These are phyloP conservation scores for Nepenthes alata DNA, from an alignment of 179 eudicot species.

Conservation along the genomic window DNA sequence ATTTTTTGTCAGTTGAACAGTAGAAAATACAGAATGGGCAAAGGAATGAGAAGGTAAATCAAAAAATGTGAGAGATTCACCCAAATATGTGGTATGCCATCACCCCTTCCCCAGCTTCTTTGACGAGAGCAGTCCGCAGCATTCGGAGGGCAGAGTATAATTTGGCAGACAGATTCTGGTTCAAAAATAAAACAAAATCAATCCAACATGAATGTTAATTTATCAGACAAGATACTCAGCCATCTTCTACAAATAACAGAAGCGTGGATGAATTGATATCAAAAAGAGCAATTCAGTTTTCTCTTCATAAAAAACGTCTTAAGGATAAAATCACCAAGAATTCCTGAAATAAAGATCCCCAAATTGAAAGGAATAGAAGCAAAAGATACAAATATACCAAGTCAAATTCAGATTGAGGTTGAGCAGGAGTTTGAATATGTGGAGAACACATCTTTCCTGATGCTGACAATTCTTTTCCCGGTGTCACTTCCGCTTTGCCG, in stretches of 20 bases:
- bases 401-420: conserved; percentile 31
- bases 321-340: too few relatives aligned
- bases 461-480: conserved; percentile 39
- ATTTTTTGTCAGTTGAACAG: neutral
- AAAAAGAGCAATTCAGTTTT: neutral
- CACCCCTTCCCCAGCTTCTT: conserved; percentile 54
- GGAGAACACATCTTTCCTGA: conserved; percentile 37
- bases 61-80: conserved; percentile 19
- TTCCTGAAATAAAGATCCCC: too few relatives aligned
- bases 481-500: conserved; percentile 36
- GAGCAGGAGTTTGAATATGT: conserved; percentile 22
- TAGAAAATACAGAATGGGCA: neutral
- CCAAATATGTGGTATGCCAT: conserved; percentile 60
- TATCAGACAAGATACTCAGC: neutral
- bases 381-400: conserved; percentile 14
- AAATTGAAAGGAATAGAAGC: neutral
- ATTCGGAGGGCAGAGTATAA: conserved; percentile 43
- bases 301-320: too few relatives aligned
- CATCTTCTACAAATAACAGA: neutral
- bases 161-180: conserved; percentile 56
- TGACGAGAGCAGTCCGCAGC: conserved; percentile 44
- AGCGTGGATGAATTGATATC: neutral
- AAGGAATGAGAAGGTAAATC: neutral
- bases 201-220: too few relatives aligned
- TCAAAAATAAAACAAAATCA: neutral